Evolutionary conservation across 495 filamentous ascomycete genomes (phyloP).

Genomic region (Chaetomium fimeti): DNA sequence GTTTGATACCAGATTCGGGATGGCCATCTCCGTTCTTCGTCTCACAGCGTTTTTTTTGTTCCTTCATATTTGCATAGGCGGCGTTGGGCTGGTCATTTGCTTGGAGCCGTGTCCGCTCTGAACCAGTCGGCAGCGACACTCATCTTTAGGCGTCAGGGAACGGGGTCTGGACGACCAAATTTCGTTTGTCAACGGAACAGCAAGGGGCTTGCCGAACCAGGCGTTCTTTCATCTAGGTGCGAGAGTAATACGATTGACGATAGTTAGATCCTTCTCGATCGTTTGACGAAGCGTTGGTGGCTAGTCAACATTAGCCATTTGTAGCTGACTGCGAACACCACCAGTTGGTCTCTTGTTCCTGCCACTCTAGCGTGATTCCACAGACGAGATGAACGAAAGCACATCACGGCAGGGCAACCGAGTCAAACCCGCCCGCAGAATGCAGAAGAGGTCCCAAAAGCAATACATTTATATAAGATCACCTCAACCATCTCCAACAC

Average conservation of each 20-base stretch:
- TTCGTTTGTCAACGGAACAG: too few species aligned
- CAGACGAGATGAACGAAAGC: neutral
- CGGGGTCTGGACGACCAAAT: neutral
- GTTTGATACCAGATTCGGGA: neutral
- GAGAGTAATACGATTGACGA: too few species aligned
- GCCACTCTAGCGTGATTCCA: neutral
- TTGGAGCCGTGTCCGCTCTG: too few species aligned
- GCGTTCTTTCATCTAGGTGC: neutral
- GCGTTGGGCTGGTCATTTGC: too few species aligned
- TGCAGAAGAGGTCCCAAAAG: neutral
- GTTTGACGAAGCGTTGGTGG: too few species aligned
- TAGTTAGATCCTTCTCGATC: too few species aligned
- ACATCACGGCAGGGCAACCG: neutral
- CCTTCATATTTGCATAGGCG: too few species aligned
- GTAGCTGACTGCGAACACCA: too few species aligned
- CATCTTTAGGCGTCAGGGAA: neutral
- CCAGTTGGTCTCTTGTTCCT: neutral
- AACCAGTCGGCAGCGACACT: too few species aligned
- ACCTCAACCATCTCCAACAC: conserved; percentile 28
- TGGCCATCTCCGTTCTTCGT: neutral
- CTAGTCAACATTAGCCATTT: too few species aligned
- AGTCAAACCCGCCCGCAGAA: neutral
- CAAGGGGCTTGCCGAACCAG: too few species aligned
- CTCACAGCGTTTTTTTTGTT: neutral
- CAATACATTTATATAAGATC: neutral